Percentiles rank a stretch among this genome's conserved stretches.
phyloP scores from a whole-genome alignment of 169 alveolate species.

The Plasmodium chabaudi region DNA sequence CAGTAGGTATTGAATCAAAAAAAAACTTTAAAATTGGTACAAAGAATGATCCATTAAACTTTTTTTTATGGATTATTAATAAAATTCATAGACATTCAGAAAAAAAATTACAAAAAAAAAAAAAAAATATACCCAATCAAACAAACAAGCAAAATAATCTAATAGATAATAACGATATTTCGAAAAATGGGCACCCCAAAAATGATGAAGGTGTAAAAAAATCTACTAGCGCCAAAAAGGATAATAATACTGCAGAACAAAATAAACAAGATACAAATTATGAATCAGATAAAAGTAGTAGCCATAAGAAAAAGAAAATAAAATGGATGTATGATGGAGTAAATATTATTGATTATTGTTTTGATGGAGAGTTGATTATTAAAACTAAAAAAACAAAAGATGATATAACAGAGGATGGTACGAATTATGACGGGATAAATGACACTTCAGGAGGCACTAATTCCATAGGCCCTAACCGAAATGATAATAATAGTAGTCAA shows the following conservation, averaged over 20 bases:
- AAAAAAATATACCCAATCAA: not conserved
- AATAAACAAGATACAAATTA: not conserved
- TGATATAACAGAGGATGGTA: not conserved
- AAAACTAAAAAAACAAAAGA: constrained; percentile 52
- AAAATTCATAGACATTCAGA: constrained; percentile 83
- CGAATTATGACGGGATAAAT: not conserved
- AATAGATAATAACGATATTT: too few species aligned
- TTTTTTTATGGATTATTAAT: constrained; percentile 94
- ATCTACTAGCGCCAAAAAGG: not conserved
- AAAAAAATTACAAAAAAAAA: constrained; percentile 12
- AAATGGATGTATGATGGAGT: constrained; percentile 46
- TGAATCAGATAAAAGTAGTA: not conserved
- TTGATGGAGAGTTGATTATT: constrained; percentile 67
- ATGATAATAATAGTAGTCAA: not conserved
- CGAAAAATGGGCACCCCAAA: not conserved
- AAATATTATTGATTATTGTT: constrained; percentile 69
- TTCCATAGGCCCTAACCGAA: not conserved
- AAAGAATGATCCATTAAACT: constrained; percentile 94
- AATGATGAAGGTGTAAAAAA: not conserved
- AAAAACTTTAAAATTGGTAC: constrained; percentile 89
- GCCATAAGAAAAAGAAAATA: constrained; percentile 20
- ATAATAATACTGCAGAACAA: not conserved
- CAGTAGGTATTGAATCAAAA: constrained; percentile 85
- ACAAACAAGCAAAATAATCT: not conserved
- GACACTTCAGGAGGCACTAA: not conserved